These are phyloP conservation scores for Exophiala calicioides DNA, from an alignment of 2,329 filamentous ascomycete genomes.

Conservation along the genomic window DNA sequence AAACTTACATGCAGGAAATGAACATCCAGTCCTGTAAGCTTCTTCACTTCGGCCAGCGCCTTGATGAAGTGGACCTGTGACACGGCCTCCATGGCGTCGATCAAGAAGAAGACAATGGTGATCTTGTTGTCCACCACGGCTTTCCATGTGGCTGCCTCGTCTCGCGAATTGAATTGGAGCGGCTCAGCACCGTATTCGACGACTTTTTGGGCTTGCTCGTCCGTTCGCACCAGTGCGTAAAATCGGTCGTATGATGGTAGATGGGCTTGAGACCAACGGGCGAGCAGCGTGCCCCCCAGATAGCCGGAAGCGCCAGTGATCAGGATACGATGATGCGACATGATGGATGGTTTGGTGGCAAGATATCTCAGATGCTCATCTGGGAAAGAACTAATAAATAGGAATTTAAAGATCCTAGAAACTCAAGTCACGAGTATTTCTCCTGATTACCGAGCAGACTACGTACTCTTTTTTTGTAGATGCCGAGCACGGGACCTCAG, in stretches of 20 bases:
- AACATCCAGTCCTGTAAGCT: slow-evolving; percentile 43
- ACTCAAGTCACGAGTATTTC: no score
- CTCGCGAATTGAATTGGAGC: slow-evolving; percentile 42
- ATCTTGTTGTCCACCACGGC: slow-evolving; percentile 48
- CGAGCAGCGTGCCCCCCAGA: slow-evolving; percentile 54
- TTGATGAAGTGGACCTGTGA: slow-evolving; percentile 47
- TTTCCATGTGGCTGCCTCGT: slow-evolving; percentile 39
- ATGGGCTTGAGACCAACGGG: slow-evolving; percentile 36
- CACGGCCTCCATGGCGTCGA: slow-evolving; percentile 41
- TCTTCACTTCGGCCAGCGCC: slow-evolving; percentile 49
- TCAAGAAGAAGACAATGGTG: slow-evolving; percentile 52
- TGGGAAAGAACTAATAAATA: no score
- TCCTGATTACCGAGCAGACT: no score
- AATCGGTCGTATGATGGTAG: slow-evolving; percentile 48
- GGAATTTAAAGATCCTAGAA: no score
- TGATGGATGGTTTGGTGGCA: no score
- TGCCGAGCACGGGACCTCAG: no score
- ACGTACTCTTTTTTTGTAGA: no score
- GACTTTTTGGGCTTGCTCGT: slow-evolving; percentile 49
- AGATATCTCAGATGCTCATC: no score
- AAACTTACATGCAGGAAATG: slow-evolving; percentile 56
- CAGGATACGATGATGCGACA: slow-evolving; percentile 33
- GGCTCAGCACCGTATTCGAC: slow-evolving; percentile 48
- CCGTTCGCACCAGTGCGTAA: slow-evolving; percentile 51
- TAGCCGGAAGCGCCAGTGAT: slow-evolving; percentile 57